phyloP scores from a whole-genome alignment of 2,329 filamentous ascomycete species.

The Xylariaceae sp. region DNA sequence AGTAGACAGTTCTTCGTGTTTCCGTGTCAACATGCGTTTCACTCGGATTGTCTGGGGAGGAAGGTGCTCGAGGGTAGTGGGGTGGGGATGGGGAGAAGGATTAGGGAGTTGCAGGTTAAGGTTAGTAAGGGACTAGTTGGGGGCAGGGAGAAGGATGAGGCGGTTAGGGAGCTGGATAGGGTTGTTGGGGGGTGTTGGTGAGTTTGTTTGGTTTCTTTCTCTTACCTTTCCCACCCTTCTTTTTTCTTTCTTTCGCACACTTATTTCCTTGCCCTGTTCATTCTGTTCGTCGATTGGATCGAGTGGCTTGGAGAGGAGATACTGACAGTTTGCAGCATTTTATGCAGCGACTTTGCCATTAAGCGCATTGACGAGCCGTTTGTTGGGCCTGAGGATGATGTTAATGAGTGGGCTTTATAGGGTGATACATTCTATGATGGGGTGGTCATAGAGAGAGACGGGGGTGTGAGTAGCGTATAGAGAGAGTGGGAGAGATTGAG shows the following conservation, averaged over 20 bases:
- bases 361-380: conserved; percentile 94
- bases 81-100: conserved; percentile 69
- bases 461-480: no score
- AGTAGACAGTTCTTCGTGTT: conserved; percentile 97
- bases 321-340: conserved; percentile 55
- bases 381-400: conserved; percentile 67
- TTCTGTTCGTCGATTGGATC: background rate
- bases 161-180: conserved; percentile 86
- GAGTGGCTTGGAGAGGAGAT: conserved; percentile 5
- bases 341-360: conserved; percentile 93
- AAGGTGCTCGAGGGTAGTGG: conserved; percentile 81
- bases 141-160: conserved; percentile 70
- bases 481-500: no score
- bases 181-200: conserved; percentile 87
- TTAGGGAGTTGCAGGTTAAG: conserved; percentile 79
- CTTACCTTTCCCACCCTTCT: conserved; percentile 1
- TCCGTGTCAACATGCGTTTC: conserved; percentile 96
- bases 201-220: conserved; percentile 27
- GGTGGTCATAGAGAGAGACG: background rate
- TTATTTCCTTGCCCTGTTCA: background rate
- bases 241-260: background rate
- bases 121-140: conserved; percentile 72
- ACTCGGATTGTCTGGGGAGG: conserved; percentile 86
- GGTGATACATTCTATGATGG: background rate
- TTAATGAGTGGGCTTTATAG: conserved; percentile 73